A percentile compares a stretch with the other conserved stretches of the same genome.
Evolutionary conservation across 1,284 basidiomycete genomes (phyloP).

Genomic region (Austropuccinia psidii): DNA sequence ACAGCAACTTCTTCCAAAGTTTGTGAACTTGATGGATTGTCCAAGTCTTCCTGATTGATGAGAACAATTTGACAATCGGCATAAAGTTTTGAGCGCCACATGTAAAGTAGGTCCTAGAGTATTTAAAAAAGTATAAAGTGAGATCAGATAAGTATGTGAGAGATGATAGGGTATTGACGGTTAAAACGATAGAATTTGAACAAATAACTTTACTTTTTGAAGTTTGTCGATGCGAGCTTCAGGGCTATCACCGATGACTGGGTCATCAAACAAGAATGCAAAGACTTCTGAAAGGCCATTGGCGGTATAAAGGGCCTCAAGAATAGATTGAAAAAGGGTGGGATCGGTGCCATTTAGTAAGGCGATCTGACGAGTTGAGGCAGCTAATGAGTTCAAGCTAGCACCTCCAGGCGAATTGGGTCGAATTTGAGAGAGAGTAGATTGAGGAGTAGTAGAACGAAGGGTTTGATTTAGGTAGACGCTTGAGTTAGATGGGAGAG

Average conservation of each 20-base stretch:
- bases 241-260: constrained; percentile 27
- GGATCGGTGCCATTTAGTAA: constrained; percentile 34
- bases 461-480: constrained; percentile 11
- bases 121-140: background rate
- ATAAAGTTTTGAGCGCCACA: constrained; percentile 89
- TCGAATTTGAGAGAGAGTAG: constrained; percentile 7
- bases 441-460: constrained; percentile 30
- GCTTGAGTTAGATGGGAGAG: constrained; percentile 6
- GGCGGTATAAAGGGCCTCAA: constrained; percentile 79
- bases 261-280: constrained; percentile 66
- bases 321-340: constrained; percentile 42
- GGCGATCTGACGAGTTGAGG: constrained; percentile 37
- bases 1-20: constrained; percentile 52
- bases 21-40: constrained; percentile 10
- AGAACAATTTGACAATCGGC: constrained; percentile 72
- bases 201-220: background rate
- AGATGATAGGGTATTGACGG: background rate
- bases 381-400: constrained; percentile 29
- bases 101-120: constrained; percentile 76
- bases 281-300: constrained; percentile 78
- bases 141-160: background rate
- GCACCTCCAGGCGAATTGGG: constrained; percentile 6
- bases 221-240: constrained; percentile 33
- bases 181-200: background rate
- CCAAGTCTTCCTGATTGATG: constrained; percentile 36